Base-by-base conservation (phyloP, 148 eudicot species). In the Hydrangea macrophylla region DNA sequence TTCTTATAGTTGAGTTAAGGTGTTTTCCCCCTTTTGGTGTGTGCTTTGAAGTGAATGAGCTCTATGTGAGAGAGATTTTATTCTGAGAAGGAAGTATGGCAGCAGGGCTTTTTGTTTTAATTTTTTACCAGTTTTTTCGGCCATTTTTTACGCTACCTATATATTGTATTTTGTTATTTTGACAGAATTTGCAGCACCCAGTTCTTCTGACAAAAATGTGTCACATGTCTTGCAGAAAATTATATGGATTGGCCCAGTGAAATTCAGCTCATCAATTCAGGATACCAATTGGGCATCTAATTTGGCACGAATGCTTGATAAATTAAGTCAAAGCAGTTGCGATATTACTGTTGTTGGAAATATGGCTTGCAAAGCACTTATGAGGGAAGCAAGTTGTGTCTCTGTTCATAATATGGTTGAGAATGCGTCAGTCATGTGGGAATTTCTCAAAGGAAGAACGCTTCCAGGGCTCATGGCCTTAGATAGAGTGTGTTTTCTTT, bases 401-500 rank as follows among this genome's bases (percentile, higher is more conserved):
- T 59, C 82, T 62, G 31, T 58, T 56, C 64, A 59, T 69, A 24
- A 76, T 70, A 70, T 82, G 80, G 70, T 87, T 65, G 84, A 78
- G 73, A 82, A 71, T 74, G 89, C 89, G 73, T 75, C 97, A 2
- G 83, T 85, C 62, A 70, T 80, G 33, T 92, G 97, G 96, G 92
- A 85, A 55, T 81, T 79, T 81, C 85, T 92, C 45, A 89, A 81
- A 84, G 85, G 90, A 67, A 80, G 88, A 78, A 84, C 75, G 73
- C 97, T 92, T 84, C 96, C 89, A 48, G 96, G 97, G 68, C 71
- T 92, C 61, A 74, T 84, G 84, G 96, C 92, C 60, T 79, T 92
- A 63, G 96, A 92, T 72, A 85, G 85, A 69, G 97, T 92, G 87
- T 69, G 86, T 53, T 63, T 55, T 54, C 15, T 54, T 8, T 35